These are phyloP conservation scores for Penicillium canariense DNA, from an alignment of 495 filamentous ascomycete genomes.

Conservation along the genomic window DNA sequence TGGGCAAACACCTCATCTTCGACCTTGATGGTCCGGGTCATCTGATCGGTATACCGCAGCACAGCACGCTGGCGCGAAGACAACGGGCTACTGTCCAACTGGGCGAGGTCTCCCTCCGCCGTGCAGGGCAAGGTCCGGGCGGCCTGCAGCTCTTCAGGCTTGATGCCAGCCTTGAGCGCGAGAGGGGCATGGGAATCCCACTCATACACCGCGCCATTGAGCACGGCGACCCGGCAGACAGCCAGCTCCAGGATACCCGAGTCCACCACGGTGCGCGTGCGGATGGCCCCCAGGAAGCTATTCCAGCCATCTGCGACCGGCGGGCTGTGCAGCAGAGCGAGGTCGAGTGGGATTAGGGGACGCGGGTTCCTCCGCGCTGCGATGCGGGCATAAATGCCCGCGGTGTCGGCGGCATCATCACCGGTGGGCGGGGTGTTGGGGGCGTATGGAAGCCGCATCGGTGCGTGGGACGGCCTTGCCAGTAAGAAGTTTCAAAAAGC, in stretches of 20 bases:
- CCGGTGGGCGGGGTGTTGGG: slow-evolving; percentile 47
- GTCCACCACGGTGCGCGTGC: slow-evolving; percentile 63
- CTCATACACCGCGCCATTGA: slow-evolving; percentile 74
- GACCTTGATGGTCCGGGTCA: slow-evolving; percentile 52
- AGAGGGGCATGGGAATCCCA: slow-evolving; percentile 76
- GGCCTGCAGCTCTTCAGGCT: slow-evolving; percentile 42
- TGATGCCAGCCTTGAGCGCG: slow-evolving; percentile 42
- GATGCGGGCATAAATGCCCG: slow-evolving; percentile 59
- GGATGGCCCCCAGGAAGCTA: slow-evolving; percentile 67
- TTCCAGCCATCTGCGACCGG: slow-evolving; percentile 75
- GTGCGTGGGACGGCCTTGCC: slow-evolving; percentile 17
- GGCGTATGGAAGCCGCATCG: slow-evolving; percentile 69
- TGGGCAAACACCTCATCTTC: slow-evolving; percentile 57
- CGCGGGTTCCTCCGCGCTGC: slow-evolving; percentile 59
- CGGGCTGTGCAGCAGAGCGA: slow-evolving; percentile 67
- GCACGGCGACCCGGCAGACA: slow-evolving; percentile 61
- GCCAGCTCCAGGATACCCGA: slow-evolving; percentile 47
- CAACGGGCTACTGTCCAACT: slow-evolving; percentile 41
- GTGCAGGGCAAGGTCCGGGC: slow-evolving; percentile 42
- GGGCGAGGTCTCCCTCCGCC: slow-evolving; percentile 22
- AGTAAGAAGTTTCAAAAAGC: too few relatives aligned
- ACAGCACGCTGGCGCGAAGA: slow-evolving; percentile 64
- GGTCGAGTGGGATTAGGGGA: slow-evolving; percentile 64
- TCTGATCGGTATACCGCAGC: slow-evolving; percentile 44
- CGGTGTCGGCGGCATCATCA: slow-evolving; percentile 30